These are phyloP conservation scores for Harrya chromipes DNA, from an alignment of 768 basidiomycete species.

Conservation along the genomic window DNA sequence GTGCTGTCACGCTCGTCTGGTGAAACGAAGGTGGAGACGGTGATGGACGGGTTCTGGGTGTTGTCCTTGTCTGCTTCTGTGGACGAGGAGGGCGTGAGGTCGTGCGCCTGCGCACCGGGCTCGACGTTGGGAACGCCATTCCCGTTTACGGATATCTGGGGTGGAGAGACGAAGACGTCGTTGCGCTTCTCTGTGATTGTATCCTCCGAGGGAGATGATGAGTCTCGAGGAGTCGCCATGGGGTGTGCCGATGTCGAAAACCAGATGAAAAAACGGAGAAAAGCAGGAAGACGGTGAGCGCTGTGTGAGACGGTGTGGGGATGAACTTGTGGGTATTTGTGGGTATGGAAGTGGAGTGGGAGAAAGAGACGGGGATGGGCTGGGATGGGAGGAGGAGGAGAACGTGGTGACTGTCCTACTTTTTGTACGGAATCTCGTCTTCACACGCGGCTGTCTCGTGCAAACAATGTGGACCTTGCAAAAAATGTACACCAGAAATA, in stretches of 20 bases:
- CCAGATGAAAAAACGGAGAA: not conserved
- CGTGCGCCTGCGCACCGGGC: slow-evolving; percentile 27
- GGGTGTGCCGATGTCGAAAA: not conserved
- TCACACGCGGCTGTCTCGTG: slow-evolving; percentile 27
- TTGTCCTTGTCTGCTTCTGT: slow-evolving; percentile 38
- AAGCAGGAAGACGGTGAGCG: not conserved
- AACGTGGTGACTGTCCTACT: slow-evolving; percentile 18
- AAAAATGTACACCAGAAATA: not conserved
- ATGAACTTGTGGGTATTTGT: slow-evolving; percentile 18
- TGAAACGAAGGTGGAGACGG: slow-evolving; percentile 32
- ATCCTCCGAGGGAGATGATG: slow-evolving; percentile 16
- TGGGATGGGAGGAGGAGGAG: slow-evolving; percentile 17
- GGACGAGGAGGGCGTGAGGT: slow-evolving; percentile 28
- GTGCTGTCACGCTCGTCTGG: slow-evolving; percentile 33
- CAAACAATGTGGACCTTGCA: slow-evolving; percentile 25
- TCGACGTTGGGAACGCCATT: slow-evolving; percentile 20
- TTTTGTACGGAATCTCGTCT: slow-evolving; percentile 32
- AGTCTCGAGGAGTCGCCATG: slow-evolving; percentile 25
- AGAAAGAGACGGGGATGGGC: slow-evolving; percentile 8
- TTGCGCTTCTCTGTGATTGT: slow-evolving; percentile 22
- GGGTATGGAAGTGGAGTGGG: slow-evolving; percentile 24
- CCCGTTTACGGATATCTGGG: slow-evolving; percentile 26
- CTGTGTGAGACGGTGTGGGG: not conserved
- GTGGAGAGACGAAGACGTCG: slow-evolving; percentile 9
- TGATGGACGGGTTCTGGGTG: slow-evolving; percentile 32